Evolutionary conservation across 805 yeast genomes (phyloP).

Genomic region (Candida broadrunensis): DNA sequence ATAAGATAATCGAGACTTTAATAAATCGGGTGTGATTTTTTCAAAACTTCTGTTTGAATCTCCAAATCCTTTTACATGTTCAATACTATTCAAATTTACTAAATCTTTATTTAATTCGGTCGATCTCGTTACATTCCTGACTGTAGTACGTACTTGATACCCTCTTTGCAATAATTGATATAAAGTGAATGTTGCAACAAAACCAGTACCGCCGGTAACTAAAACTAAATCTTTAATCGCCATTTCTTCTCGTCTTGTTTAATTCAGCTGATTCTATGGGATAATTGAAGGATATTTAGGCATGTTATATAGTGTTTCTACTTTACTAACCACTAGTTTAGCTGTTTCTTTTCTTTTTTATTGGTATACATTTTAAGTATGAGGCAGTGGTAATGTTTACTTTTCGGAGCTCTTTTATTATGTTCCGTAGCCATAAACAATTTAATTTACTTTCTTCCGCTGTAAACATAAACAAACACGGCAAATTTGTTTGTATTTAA

Average conservation of each 20-base stretch:
- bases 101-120: not conserved
- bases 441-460: no score
- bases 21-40: not conserved
- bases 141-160: constrained; percentile 9
- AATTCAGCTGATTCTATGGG: no score
- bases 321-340: no score
- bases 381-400: no score
- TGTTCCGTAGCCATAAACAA: no score
- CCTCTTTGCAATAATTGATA: constrained; percentile 7
- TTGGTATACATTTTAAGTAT: no score
- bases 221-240: constrained; percentile 3
- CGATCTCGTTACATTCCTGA: constrained; percentile 7
- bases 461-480: no score
- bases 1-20: not conserved
- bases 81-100: not conserved
- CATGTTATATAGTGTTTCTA: no score
- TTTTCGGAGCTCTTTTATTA: no score
- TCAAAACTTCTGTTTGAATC: not conserved
- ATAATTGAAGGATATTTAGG: no score
- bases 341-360: no score
- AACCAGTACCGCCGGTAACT: constrained; percentile 12
- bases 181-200: constrained; percentile 7
- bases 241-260: not conserved
- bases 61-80: not conserved
- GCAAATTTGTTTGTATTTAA: no score